Conservation (phyloP, 2,329 filamentous ascomycete genomes). For the Penicillium sp. region DNA sequence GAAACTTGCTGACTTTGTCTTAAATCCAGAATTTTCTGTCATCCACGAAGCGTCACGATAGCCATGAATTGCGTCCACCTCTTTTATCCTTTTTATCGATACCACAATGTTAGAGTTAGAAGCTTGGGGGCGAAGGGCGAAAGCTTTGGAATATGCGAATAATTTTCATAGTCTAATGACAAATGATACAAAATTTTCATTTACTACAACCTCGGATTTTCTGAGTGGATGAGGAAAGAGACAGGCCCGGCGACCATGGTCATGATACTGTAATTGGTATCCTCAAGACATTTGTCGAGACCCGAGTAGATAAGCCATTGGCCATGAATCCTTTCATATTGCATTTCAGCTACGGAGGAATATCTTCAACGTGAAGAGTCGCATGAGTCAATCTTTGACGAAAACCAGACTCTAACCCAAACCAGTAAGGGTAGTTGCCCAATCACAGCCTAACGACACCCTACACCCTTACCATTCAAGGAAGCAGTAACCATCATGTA, state of each 20-base stretch:
- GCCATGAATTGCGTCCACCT: neutral
- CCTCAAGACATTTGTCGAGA: neutral
- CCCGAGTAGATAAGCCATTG: neutral
- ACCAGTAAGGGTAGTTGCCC: neutral
- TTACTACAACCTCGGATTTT: neutral
- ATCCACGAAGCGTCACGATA: neutral
- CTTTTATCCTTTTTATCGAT: neutral
- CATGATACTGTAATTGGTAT: neutral
- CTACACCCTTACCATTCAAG: neutral
- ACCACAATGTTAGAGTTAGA: neutral
- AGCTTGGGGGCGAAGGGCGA: neutral
- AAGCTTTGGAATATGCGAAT: neutral
- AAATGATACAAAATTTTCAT: neutral
- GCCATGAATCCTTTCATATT: neutral
- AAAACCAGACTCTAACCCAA: neutral
- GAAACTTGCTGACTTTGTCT: neutral
- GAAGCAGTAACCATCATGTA: neutral
- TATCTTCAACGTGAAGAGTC: neutral
- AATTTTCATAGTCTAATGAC: neutral
- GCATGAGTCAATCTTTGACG: no score
- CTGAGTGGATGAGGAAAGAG: neutral
- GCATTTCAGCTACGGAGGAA: neutral
- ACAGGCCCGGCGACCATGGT: neutral
- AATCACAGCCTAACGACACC: neutral
- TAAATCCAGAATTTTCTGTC: neutral